A percentile compares a stretch with the other conserved stretches of the same genome.
phyloP scores from a whole-genome alignment of 2,329 filamentous ascomycete species.

The Fusarium metavorans region DNA sequence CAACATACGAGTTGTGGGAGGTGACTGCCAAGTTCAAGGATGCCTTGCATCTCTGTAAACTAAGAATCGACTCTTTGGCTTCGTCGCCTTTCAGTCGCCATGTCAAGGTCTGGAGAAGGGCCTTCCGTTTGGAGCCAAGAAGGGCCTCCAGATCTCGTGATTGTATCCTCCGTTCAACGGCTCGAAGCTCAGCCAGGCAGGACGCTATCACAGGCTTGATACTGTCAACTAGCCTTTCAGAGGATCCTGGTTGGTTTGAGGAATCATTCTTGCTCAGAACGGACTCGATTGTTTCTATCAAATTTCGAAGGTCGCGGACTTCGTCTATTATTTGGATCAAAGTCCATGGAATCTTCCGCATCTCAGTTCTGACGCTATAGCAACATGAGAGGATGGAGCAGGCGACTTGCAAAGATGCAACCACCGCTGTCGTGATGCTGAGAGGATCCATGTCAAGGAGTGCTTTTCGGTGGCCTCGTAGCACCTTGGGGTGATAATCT shows the following conservation, averaged over 20 bases:
- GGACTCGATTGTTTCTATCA: neutral
- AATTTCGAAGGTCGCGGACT: neutral
- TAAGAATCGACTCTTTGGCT: neutral
- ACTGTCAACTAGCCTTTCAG: neutral
- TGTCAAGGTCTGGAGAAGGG: neutral
- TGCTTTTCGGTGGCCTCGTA: too few species aligned
- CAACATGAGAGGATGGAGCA: neutral
- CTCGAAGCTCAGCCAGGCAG: neutral
- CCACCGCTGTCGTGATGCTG: neutral
- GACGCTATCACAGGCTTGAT: neutral
- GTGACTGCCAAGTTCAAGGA: neutral
- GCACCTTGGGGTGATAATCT: too few species aligned
- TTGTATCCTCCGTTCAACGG: neutral
- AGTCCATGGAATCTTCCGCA: neutral
- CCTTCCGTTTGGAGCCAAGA: neutral
- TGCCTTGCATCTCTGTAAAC: neutral
- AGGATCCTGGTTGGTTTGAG: neutral
- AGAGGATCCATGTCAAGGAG: neutral
- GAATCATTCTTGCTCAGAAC: neutral
- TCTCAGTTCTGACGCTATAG: neutral
- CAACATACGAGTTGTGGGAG: neutral
- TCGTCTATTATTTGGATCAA: neutral
- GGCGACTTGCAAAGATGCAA: neutral
- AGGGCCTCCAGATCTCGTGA: neutral
- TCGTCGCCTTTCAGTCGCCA: neutral